Conservation (phyloP, 352 stramenopile species). For the Phytophthora podocarpi region DNA sequence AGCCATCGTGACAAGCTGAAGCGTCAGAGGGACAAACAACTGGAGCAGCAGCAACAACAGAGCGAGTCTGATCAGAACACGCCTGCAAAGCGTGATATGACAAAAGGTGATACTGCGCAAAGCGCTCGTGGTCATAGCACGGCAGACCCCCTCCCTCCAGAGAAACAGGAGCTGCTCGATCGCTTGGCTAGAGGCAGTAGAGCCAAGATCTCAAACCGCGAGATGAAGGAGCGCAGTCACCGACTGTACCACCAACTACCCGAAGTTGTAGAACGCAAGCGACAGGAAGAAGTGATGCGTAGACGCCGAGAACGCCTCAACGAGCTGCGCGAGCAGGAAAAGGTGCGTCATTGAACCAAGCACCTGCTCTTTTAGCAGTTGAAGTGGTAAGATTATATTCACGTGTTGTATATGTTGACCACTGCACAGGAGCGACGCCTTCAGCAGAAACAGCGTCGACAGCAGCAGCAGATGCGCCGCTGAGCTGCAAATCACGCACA, state of each 20-base stretch:
- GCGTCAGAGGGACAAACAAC: slow-evolving; percentile 33
- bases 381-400: not conserved
- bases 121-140: not conserved
- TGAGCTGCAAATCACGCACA: too few relatives aligned
- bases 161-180: slow-evolving; percentile 43
- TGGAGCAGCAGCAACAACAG: slow-evolving; percentile 20
- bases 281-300: slow-evolving; percentile 73
- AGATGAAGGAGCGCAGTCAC: slow-evolving; percentile 73
- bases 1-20: slow-evolving; percentile 36
- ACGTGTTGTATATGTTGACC: slow-evolving; percentile 3
- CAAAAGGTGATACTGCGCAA: not conserved
- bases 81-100: not conserved
- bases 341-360: slow-evolving; percentile 35
- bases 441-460: slow-evolving; percentile 57
- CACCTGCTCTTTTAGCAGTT: not conserved
- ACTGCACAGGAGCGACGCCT: slow-evolving; percentile 49
- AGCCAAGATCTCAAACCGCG: slow-evolving; percentile 56
- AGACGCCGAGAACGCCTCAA: slow-evolving; percentile 66
- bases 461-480: slow-evolving; percentile 29
- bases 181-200: slow-evolving; percentile 58
- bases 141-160: slow-evolving; percentile 4
- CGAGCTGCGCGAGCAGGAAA: slow-evolving; percentile 74
- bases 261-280: slow-evolving; percentile 74
- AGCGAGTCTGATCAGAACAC: not conserved
- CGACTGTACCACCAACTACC: slow-evolving; percentile 73